A percentile compares a stretch with the other conserved stretches of the same genome.
Conservation (phyloP, 352 stramenopile species). For the Pythium rhizo-oryzae region DNA sequence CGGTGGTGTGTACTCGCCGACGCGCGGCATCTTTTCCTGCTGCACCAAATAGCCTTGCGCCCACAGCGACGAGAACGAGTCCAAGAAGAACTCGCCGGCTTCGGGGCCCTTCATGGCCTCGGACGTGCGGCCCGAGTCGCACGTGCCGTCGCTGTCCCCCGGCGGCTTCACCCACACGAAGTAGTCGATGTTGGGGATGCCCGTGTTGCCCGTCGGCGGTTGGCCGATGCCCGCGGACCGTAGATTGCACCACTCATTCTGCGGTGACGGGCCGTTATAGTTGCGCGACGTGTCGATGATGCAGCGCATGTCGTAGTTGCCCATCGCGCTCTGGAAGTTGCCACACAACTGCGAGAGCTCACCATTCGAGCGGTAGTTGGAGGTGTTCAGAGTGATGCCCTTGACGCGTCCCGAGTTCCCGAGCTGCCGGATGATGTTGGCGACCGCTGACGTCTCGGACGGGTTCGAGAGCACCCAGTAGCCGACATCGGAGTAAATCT, state of each 20-base stretch:
- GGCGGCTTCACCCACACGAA: slow-evolving; percentile 74
- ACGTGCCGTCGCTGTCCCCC: slow-evolving; percentile 67
- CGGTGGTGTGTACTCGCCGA: slow-evolving; percentile 36
- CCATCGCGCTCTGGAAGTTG: slow-evolving; percentile 53
- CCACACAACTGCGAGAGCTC: slow-evolving; percentile 53
- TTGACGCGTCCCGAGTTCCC: slow-evolving; percentile 42
- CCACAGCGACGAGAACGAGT: slow-evolving; percentile 59
- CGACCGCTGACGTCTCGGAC: neutral
- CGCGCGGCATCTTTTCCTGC: slow-evolving; percentile 37
- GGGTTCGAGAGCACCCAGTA: slow-evolving; percentile 49
- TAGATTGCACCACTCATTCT: slow-evolving; percentile 72
- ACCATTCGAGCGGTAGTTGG: slow-evolving; percentile 65
- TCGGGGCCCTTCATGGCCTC: slow-evolving; percentile 39
- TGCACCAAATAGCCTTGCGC: slow-evolving; percentile 53
- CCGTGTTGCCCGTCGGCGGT: slow-evolving; percentile 50
- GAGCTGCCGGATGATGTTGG: slow-evolving; percentile 44
- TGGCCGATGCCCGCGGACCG: slow-evolving; percentile 56
- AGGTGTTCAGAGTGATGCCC: slow-evolving; percentile 73
- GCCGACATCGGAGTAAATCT: slow-evolving; percentile 68
- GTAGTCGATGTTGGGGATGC: slow-evolving; percentile 57
- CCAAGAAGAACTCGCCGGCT: slow-evolving; percentile 51
- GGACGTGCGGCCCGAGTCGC: slow-evolving; percentile 22
- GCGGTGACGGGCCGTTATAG: slow-evolving; percentile 38
- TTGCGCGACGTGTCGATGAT: slow-evolving; percentile 76
- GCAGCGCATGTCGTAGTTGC: slow-evolving; percentile 40